A percentile compares a stretch with the other conserved stretches of the same genome.
These are phyloP conservation scores for Polyporus tsugae DNA, from an alignment of 1,284 basidiomycete genomes.

Conservation along the genomic window DNA sequence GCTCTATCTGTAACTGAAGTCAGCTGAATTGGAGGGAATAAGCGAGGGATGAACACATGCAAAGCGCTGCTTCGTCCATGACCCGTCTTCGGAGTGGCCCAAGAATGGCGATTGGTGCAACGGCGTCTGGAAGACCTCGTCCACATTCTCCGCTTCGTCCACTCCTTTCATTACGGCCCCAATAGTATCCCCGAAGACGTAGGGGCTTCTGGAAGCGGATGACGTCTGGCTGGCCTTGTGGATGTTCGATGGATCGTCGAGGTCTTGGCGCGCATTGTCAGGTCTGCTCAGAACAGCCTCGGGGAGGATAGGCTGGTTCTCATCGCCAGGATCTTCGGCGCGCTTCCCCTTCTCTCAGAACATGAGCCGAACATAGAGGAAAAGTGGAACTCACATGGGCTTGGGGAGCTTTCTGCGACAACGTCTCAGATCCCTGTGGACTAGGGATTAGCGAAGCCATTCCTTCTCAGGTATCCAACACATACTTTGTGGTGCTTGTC, in stretches of 20 bases:
- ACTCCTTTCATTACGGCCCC: background rate
- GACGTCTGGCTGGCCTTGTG: background rate
- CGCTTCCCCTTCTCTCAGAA: background rate
- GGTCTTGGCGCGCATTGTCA: background rate
- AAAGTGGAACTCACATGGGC: background rate
- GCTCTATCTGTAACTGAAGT: background rate
- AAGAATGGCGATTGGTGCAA: constrained; percentile 4
- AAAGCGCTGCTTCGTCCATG: background rate
- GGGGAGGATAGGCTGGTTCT: background rate
- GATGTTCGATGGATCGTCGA: background rate
- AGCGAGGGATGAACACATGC: background rate
- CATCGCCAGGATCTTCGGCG: background rate
- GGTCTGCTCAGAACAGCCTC: too few relatives aligned
- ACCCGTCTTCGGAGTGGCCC: background rate
- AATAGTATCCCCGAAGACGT: constrained; percentile 18
- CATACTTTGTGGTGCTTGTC: background rate
- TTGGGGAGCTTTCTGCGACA: background rate
- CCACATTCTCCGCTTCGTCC: constrained; percentile 8
- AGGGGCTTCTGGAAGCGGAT: constrained; percentile 12
- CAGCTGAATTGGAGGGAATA: background rate
- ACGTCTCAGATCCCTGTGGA: background rate
- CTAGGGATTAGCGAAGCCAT: background rate
- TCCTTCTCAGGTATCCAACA: background rate
- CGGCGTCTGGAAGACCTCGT: constrained; percentile 22
- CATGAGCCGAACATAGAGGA: background rate